Evolutionary conservation across 345 rosid species (phyloP).

Genomic region (Leavenworthia alabamica): DNA sequence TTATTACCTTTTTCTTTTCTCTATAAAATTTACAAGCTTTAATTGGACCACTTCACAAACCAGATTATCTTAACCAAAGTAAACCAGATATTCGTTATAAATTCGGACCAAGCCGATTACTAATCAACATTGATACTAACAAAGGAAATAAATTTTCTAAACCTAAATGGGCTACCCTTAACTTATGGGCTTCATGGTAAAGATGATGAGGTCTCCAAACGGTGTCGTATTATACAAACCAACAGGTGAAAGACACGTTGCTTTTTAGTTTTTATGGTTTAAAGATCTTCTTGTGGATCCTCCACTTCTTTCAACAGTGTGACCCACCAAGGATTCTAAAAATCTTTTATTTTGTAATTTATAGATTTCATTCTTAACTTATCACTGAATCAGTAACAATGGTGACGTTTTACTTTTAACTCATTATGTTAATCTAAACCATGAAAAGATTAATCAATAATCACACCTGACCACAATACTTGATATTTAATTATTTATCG

Average conservation of each 20-base stretch:
- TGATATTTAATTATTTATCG: too few relatives aligned
- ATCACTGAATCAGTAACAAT: background rate
- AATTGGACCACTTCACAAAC: background rate
- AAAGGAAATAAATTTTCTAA: background rate
- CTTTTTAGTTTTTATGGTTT: background rate
- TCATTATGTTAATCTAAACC: background rate
- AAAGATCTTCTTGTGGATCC: constrained; percentile 9
- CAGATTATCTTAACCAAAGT: background rate
- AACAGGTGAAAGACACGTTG: constrained; percentile 6
- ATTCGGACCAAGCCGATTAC: too few relatives aligned
- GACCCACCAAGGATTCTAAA: constrained; percentile 21
- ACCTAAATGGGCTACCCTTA: background rate
- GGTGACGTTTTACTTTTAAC: background rate
- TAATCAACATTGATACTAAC: background rate
- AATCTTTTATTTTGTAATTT: constrained; percentile 21
- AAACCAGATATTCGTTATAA: background rate
- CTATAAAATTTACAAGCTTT: too few relatives aligned
- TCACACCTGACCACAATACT: too few relatives aligned
- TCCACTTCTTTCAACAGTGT: constrained; percentile 14
- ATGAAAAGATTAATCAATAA: too few relatives aligned
- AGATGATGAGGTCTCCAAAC: background rate
- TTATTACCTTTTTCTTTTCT: background rate
- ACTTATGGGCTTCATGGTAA: constrained; percentile 1
- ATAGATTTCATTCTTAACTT: constrained; percentile 23
- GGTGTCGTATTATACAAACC: background rate